phyloP scores from a whole-genome alignment of 2,329 filamentous ascomycete genomes.

The Clonostachys chloroleuca region DNA sequence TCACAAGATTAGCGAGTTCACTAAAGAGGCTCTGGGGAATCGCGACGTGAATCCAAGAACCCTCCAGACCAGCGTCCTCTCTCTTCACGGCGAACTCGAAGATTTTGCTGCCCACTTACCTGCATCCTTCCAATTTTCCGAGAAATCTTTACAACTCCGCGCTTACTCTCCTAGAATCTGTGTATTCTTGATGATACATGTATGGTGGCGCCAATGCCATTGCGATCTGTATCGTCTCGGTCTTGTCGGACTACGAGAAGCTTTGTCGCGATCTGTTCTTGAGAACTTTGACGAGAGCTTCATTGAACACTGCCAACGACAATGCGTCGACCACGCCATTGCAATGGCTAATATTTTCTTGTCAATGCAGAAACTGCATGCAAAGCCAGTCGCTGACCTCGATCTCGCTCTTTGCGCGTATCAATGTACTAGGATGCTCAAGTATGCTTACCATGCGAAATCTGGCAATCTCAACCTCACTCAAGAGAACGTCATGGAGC shows the following conservation, averaged over 20 bases:
- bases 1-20: constrained; percentile 49
- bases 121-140: constrained; percentile 52
- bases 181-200: constrained; percentile 55
- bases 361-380: constrained; percentile 43
- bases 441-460: constrained; percentile 42
- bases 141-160: constrained; percentile 48
- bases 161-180: constrained; percentile 53
- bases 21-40: constrained; percentile 31
- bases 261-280: constrained; percentile 36
- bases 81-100: constrained; percentile 42
- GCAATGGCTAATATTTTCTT: constrained; percentile 53
- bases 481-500: constrained; percentile 40
- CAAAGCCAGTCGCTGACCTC: constrained; percentile 47
- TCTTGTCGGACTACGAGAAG: constrained; percentile 45
- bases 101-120: constrained; percentile 49
- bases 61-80: constrained; percentile 36
- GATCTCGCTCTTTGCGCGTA: constrained; percentile 52
- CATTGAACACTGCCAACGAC: constrained; percentile 41
- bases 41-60: constrained; percentile 34
- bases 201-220: constrained; percentile 56
- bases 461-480: constrained; percentile 36
- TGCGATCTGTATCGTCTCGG: constrained; percentile 52
- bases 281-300: constrained; percentile 42
- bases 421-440: constrained; percentile 48
- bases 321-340: constrained; percentile 48